phyloP scores from a whole-genome alignment of 768 basidiomycete species.

The Tremella fuciformis region DNA sequence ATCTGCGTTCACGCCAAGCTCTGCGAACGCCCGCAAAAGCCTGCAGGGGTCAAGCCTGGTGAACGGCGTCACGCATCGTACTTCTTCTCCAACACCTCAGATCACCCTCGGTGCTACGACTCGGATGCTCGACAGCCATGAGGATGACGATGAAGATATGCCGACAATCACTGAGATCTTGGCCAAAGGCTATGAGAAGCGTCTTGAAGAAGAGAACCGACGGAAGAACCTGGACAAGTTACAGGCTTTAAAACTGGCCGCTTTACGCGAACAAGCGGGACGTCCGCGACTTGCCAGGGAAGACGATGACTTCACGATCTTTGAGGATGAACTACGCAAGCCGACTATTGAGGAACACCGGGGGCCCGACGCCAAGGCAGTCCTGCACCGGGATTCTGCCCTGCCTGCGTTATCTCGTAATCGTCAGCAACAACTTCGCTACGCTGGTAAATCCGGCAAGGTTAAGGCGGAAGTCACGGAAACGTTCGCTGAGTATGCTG shows the following conservation, averaged over 20 bases:
- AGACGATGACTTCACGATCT: slow-evolving; percentile 9
- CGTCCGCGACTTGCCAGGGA: background rate
- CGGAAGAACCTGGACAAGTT: background rate
- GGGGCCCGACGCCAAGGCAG: slow-evolving; percentile 26
- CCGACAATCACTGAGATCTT: background rate
- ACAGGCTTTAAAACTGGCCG: background rate
- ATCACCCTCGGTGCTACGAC: background rate
- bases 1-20: slow-evolving; percentile 12
- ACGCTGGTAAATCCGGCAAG: slow-evolving; percentile 22
- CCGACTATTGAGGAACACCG: background rate
- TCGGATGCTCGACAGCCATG: background rate
- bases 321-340: slow-evolving; percentile 7
- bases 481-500: slow-evolving; percentile 32
- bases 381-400: slow-evolving; percentile 12
- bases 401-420: slow-evolving; percentile 18
- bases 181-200: background rate
- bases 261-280: background rate
- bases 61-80: background rate
- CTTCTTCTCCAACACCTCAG: slow-evolving; percentile 11
- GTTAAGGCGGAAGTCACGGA: slow-evolving; percentile 22
- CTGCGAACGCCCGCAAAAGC: slow-evolving; percentile 3
- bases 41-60: background rate
- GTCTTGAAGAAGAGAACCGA: background rate
- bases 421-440: slow-evolving; percentile 16
- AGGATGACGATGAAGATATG: slow-evolving; percentile 7